A percentile compares a stretch with the other conserved stretches of the same genome.
Evolutionary conservation across 2,329 filamentous ascomycete species (phyloP).

Genomic region (Fonsecaea nubica): DNA sequence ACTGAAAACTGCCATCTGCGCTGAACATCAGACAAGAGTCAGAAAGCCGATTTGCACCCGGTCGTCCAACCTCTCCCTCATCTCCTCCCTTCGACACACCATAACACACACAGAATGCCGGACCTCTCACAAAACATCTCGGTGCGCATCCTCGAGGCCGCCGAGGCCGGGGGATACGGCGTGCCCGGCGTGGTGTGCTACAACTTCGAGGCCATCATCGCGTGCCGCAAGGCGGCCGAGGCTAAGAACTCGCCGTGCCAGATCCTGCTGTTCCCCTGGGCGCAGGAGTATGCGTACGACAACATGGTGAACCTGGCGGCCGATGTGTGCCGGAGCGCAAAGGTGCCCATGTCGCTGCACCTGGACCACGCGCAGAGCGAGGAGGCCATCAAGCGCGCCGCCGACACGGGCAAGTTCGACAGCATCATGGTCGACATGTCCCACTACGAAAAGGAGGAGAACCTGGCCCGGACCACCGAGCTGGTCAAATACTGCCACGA

Average conservation of each 20-base stretch:
- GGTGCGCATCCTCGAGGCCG: constrained; percentile 42
- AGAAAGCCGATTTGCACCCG: neutral
- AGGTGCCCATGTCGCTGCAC: constrained; percentile 67
- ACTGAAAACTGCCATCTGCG: neutral
- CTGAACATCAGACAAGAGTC: neutral
- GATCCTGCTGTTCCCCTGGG: constrained; percentile 78
- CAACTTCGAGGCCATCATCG: constrained; percentile 74
- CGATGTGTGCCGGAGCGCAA: constrained; percentile 62
- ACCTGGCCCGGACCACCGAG: constrained; percentile 68
- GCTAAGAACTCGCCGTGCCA: constrained; percentile 70
- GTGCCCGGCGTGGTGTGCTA: constrained; percentile 50
- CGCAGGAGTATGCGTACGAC: constrained; percentile 68
- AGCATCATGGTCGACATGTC: constrained; percentile 81
- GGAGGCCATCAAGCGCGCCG: constrained; percentile 66
- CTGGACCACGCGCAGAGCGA: constrained; percentile 71
- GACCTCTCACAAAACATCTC: constrained; percentile 41
- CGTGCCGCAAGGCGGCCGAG: constrained; percentile 72
- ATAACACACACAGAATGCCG: constrained; percentile 23
- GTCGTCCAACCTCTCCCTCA: neutral
- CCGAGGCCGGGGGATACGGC: constrained; percentile 40
- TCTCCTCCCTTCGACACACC: neutral
- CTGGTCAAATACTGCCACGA: constrained; percentile 69
- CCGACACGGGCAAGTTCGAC: constrained; percentile 65
- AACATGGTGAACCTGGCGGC: constrained; percentile 63
- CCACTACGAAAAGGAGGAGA: constrained; percentile 74